Base-by-base conservation (phyloP, 1,139 yeast genomes). In the Diutina neorugosa region DNA sequence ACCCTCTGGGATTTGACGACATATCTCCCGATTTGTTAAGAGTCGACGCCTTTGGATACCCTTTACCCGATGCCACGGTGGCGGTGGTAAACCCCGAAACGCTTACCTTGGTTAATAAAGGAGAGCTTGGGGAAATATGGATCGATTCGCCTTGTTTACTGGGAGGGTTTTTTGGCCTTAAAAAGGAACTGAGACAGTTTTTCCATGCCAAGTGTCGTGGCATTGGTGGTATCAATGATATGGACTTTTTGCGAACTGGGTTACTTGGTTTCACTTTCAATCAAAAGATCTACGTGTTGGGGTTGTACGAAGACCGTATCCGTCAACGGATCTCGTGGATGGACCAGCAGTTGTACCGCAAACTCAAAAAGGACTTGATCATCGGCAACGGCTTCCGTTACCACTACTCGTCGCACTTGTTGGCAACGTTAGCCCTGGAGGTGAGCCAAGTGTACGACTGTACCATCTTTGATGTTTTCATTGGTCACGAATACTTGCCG, bases 91-190 rank as follows among this genome's bases (percentile, higher is more conserved):
- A 94, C 63, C 98, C 98, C 0, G 98, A 94, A 58, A 86, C 88
- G 56, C 77, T 83, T 37, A 68, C 80, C 4, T 69, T 89, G 19
- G 83, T 87, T 3, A 77, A 80, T 2, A 80, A 76, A 51, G 81
- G 88, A 60, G 91, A 86, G 58, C 86, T 94, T n/a, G 98, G 98
- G 21, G 99, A 93, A 65, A 85, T 93, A 40, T 94, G 98, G 98
- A 87, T 93, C 21, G 96, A 89, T 63, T 82, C 91, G 55, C 95
- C 93, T 2, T 86, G 95, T 56, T 69, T 89, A 6, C 82, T 93
- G 4, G 96, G 96, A 7, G 96, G 96, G 0, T 88, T 86, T 62
- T 89, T 89, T 82, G 93, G 89, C 0, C 68, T 85, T 50, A 60
- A 72, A 43, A 73, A 72, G 53, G 95, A 86, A 54, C 85, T 95